Base-by-base conservation (phyloP, 2,329 filamentous ascomycete species). In the Botryotinia convoluta region DNA sequence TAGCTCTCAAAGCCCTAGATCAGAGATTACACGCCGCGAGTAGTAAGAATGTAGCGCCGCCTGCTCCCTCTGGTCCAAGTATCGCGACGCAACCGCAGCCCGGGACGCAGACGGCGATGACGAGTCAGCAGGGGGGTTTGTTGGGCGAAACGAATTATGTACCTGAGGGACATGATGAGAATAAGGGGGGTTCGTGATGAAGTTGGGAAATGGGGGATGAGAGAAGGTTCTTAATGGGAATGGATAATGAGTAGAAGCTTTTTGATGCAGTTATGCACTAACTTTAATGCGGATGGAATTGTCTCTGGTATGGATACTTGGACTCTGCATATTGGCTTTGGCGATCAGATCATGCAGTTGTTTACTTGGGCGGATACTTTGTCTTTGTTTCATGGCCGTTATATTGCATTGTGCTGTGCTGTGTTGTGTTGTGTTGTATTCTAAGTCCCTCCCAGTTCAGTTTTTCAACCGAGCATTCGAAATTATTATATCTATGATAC, bases 1-100 rank as follows among this genome's bases (percentile, higher is more conserved):
- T 99, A 77, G 96, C 96, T 1, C 86, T 99, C 72, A 95, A 95
- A 81, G 95, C 95, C 5, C 84, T 99, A 72, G 96, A 99, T 82
- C 94, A 98, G 84, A 88, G 96, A 76, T 85, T 99, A 70, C 93
- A 96, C 82, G 92, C 93, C n/a, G 94, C 94, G 5, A 91, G 92
- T 26, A 86, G 86, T 48, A 73, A 72, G 64, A 80, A 84, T 42
- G 81, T 84, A 42, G 81, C 82, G 62, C 86, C 86, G 6, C 83
- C 76, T 75, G 77, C 82, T 7, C 77, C 80, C 37, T 81, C 84
- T 14, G 88, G 87, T 16, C 87, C 88, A 14, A 87, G 87, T 6
- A 85, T 90, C 37, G 86, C 89, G 75, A 86, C 84, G 60, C 90
- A 87, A 81, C 89, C 85, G 61, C 87, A 85, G 79, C 84, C 85